phyloP scores from a whole-genome alignment of 2,329 filamentous ascomycete genomes.

The Metarhizium guizhouense region DNA sequence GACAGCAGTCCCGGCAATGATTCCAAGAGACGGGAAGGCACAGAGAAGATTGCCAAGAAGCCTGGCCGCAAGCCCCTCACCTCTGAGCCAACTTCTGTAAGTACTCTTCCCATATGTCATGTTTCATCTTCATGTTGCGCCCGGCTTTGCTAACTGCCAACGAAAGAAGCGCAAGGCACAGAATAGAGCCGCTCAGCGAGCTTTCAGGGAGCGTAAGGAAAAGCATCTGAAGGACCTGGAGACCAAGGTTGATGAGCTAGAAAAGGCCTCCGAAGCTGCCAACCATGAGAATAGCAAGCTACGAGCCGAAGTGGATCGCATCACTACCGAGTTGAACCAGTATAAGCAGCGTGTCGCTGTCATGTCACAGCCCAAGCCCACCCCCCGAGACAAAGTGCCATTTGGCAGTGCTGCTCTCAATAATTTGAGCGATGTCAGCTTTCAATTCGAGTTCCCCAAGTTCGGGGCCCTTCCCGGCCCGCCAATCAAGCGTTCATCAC shows the following conservation, averaged over 20 bases:
- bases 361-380: constrained; percentile 26
- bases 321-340: constrained; percentile 77
- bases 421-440: constrained; percentile 66
- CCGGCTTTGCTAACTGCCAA: constrained; percentile 7
- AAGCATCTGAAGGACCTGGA: constrained; percentile 82
- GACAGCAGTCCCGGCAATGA: constrained; percentile 38
- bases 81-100: constrained; percentile 89
- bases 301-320: constrained; percentile 77
- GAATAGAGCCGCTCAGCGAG: constrained; percentile 84
- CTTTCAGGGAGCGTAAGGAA: constrained; percentile 91
- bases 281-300: constrained; percentile 80
- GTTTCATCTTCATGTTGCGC: background rate
- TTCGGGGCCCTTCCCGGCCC: constrained; percentile 67
- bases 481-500: constrained; percentile 20
- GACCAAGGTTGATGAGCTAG: constrained; percentile 63
- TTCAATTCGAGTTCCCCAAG: constrained; percentile 92
- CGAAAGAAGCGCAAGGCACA: constrained; percentile 87
- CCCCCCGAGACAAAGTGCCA: constrained; percentile 29
- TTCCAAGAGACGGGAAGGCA: constrained; percentile 68
- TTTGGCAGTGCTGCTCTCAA: constrained; percentile 41
- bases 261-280: constrained; percentile 74
- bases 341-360: constrained; percentile 80
- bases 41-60: constrained; percentile 87
- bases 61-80: constrained; percentile 92
- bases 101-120: constrained; percentile 27